phyloP scores from a whole-genome alignment of 2,329 filamentous ascomycete species.

The Ophiobolus disseminans region DNA sequence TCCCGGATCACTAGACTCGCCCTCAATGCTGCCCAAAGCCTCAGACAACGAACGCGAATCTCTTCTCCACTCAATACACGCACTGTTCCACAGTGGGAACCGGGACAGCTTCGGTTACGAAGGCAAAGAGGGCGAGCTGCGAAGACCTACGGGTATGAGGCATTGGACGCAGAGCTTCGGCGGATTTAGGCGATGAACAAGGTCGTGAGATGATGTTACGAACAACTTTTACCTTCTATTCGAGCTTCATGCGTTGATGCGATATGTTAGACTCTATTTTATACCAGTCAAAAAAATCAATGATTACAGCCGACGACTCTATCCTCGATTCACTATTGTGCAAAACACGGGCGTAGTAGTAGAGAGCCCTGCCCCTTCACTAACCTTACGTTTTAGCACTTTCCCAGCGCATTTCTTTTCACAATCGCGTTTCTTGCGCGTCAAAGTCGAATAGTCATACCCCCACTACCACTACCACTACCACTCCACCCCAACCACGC shows the following conservation, averaged over 20 bases:
- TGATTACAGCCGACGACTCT: too few species aligned
- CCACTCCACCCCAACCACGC: too few species aligned
- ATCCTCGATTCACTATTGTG: too few species aligned
- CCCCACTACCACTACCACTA: too few species aligned
- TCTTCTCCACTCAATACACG: constrained; percentile 30
- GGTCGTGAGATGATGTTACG: neutral
- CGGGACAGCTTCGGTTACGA: constrained; percentile 40
- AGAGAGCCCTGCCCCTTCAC: too few species aligned
- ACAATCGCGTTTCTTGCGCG: too few species aligned
- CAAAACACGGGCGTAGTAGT: too few species aligned
- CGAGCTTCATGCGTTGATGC: neutral
- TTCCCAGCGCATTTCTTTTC: too few species aligned
- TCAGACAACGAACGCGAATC: constrained; percentile 16
- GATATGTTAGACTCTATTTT: neutral
- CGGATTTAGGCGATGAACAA: constrained; percentile 16
- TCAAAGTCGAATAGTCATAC: too few species aligned
- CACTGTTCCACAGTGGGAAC: constrained; percentile 29
- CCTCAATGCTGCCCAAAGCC: constrained; percentile 39
- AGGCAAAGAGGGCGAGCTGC: constrained; percentile 43
- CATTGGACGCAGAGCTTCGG: constrained; percentile 36
- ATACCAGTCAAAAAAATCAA: neutral
- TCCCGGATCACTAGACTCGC: constrained; percentile 43
- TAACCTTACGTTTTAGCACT: too few species aligned
- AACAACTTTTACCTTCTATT: neutral
- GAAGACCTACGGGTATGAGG: constrained; percentile 40